phyloP scores from a whole-genome alignment of 2,329 filamentous ascomycete species.

The Trichoderma atrobrunneum region DNA sequence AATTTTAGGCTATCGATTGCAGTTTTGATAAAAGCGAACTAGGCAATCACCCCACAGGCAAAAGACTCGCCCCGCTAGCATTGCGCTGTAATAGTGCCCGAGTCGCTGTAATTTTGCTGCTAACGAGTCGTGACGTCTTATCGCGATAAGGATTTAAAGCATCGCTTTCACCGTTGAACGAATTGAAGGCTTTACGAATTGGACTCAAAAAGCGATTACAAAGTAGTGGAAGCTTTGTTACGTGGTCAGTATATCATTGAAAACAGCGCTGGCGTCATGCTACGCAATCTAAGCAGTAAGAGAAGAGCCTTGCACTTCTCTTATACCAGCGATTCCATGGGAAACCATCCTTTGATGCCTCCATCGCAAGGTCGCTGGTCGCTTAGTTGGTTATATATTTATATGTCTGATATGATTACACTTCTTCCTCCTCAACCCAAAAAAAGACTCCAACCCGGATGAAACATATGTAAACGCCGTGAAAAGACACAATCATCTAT shows the following conservation, averaged over 20 bases:
- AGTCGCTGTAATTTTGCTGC: not conserved
- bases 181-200: not conserved
- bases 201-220: not conserved
- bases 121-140: not conserved
- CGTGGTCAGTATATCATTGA: not conserved
- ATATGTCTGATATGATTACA: not conserved
- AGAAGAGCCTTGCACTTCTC: not conserved
- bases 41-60: slow-evolving; percentile 9
- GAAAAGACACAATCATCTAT: slow-evolving; percentile 8
- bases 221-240: no score
- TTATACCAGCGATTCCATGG: not conserved
- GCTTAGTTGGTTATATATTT: not conserved
- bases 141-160: not conserved
- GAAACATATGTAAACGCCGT: not conserved
- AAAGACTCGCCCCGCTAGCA: not conserved
- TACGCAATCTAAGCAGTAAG: not conserved
- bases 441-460: not conserved
- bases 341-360: not conserved
- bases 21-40: not conserved
- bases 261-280: not conserved
- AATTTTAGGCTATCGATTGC: slow-evolving; percentile 9
- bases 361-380: not conserved
- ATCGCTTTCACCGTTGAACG: not conserved
- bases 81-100: not conserved
- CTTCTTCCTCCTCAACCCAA: not conserved